Conservation (phyloP, 2,329 filamentous ascomycete species). For the Blastomyces parvus region DNA sequence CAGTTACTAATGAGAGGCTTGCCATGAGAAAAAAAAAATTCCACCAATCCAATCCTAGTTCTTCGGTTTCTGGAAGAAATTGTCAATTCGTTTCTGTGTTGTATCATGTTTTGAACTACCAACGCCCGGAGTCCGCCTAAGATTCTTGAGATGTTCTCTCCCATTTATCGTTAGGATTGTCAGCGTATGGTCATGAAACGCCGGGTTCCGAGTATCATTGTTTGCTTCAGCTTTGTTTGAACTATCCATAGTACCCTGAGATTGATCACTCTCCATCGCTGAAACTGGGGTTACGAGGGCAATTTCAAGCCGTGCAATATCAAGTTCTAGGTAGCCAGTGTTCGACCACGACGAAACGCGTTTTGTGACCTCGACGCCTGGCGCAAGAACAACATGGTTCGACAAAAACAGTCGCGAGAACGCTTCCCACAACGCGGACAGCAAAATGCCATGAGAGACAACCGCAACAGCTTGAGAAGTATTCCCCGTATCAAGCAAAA, state of each 20-base stretch:
- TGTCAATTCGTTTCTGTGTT: conserved; percentile 64
- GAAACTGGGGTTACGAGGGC: not conserved
- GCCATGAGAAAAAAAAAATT: not conserved
- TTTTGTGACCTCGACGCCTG: conserved; percentile 27
- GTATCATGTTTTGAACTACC: conserved; percentile 68
- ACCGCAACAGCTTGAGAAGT: conserved; percentile 48
- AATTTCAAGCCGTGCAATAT: conserved; percentile 9
- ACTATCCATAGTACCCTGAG: not conserved
- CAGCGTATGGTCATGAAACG: conserved; percentile 35
- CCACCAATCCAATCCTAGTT: conserved; percentile 5
- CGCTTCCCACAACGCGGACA: conserved; percentile 57
- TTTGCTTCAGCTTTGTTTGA: not conserved
- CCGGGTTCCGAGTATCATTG: conserved; percentile 5
- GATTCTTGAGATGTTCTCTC: conserved; percentile 58
- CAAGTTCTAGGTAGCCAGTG: conserved; percentile 51
- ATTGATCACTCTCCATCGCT: conserved; percentile 6
- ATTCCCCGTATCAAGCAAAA: conserved; percentile 35
- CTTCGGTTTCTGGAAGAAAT: conserved; percentile 59
- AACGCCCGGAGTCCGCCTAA: conserved; percentile 73
- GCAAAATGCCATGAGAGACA: conserved; percentile 75
- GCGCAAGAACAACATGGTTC: conserved; percentile 37
- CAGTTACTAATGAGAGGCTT: conserved; percentile 4
- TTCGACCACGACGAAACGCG: conserved; percentile 53
- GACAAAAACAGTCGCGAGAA: conserved; percentile 49
- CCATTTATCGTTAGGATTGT: conserved; percentile 57